Conservation (phyloP, 2,329 filamentous ascomycete species). For the Stachybotrys elegans region DNA sequence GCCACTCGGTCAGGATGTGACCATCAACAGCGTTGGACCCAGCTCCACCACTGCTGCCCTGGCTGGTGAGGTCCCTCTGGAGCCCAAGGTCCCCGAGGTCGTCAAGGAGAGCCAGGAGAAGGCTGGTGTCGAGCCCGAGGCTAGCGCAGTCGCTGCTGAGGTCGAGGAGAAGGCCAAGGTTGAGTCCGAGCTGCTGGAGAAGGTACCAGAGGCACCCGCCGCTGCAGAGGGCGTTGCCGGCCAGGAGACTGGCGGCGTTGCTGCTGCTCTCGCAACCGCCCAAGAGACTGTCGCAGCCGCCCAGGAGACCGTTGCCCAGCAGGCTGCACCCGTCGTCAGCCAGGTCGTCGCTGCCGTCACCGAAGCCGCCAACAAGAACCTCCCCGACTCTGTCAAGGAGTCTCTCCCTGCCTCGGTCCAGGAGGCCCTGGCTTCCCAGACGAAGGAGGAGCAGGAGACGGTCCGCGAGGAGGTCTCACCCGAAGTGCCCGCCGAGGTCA, state of each 20-base stretch:
- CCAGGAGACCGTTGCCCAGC: conserved; percentile 30
- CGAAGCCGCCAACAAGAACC: conserved; percentile 37
- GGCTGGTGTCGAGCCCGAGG: conserved; percentile 60
- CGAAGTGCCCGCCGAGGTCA: conserved; percentile 50
- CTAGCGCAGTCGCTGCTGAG: conserved; percentile 59
- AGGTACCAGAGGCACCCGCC: conserved; percentile 55
- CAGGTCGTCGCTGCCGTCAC: conserved; percentile 29
- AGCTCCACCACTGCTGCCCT: conserved; percentile 63
- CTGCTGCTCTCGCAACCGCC: conserved; percentile 26
- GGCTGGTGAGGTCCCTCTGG: conserved; percentile 63
- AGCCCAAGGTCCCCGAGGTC: conserved; percentile 43
- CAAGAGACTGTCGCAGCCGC: conserved; percentile 19
- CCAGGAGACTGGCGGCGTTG: conserved; percentile 41
- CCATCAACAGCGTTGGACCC: conserved; percentile 49
- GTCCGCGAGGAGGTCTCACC: conserved; percentile 39
- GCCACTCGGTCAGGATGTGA: conserved; percentile 50
- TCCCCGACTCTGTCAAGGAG: conserved; percentile 51
- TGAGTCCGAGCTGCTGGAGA: conserved; percentile 65
- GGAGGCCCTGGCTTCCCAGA: conserved; percentile 37
- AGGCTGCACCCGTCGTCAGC: conserved; percentile 30
- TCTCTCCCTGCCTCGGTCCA: conserved; percentile 45
- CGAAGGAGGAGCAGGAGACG: conserved; percentile 31
- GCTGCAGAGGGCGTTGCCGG: conserved; percentile 53
- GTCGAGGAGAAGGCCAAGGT: conserved; percentile 67
- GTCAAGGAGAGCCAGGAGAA: conserved; percentile 70